Evolutionary conservation across 2,329 filamentous ascomycete species (phyloP).

Genomic region (Stemphylium beticola): DNA sequence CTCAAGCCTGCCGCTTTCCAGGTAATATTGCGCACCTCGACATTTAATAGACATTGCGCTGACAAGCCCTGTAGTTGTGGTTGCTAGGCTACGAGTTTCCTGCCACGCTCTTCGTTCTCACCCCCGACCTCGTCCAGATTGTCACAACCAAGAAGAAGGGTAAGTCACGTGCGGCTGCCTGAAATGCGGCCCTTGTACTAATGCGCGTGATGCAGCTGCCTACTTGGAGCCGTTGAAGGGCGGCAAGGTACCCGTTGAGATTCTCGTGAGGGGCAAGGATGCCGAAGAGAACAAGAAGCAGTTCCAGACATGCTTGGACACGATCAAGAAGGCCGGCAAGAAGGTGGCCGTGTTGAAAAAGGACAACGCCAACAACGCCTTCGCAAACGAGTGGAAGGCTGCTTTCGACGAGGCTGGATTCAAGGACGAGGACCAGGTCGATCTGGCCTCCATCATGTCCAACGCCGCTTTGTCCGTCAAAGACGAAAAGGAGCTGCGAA

Average conservation of each 20-base stretch:
- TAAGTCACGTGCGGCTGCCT: constrained; percentile 47
- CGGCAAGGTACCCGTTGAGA: constrained; percentile 89
- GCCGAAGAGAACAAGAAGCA: constrained; percentile 89
- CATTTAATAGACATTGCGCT: constrained; percentile 21
- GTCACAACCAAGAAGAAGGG: constrained; percentile 98
- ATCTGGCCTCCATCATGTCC: constrained; percentile 82
- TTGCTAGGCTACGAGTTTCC: constrained; percentile 98
- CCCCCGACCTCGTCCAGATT: constrained; percentile 84
- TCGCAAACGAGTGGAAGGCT: constrained; percentile 96
- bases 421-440: constrained; percentile 87
- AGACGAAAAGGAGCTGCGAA: constrained; percentile 90
- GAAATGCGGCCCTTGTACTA: constrained; percentile 15
- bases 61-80: constrained; percentile 75
- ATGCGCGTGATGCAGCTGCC: constrained; percentile 69
- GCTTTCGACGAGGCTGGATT: constrained; percentile 72
- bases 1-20: constrained; percentile 97
- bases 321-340: constrained; percentile 87
- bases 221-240: constrained; percentile 91
- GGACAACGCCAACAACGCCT: constrained; percentile 83
- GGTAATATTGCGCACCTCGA: constrained; percentile 59
- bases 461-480: constrained; percentile 86
- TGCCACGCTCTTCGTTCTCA: constrained; percentile 92
- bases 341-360: constrained; percentile 89
- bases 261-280: constrained; percentile 91
- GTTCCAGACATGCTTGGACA: constrained; percentile 81